A percentile compares a stretch with the other conserved stretches of the same genome.
Evolutionary conservation across 2,329 filamentous ascomycete species (phyloP).

Genomic region (Aspergillus sergii): DNA sequence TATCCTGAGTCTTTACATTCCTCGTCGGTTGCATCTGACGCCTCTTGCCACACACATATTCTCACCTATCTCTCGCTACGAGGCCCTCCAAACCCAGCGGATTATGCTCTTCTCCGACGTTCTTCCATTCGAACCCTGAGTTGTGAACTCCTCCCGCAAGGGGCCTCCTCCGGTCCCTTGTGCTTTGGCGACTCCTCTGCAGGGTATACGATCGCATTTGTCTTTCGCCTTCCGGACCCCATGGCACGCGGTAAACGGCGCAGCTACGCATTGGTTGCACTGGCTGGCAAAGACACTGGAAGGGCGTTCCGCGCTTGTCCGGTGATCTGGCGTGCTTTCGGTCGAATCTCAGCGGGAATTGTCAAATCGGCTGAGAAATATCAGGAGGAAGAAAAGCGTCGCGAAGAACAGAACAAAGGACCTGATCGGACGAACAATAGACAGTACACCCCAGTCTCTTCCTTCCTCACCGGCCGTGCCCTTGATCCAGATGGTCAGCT

Average conservation of each 20-base stretch:
- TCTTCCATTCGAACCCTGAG: constrained; percentile 62
- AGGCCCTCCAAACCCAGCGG: constrained; percentile 55
- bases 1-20: constrained; percentile 43
- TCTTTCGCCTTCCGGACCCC: constrained; percentile 61
- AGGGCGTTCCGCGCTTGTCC: constrained; percentile 51
- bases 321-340: constrained; percentile 57
- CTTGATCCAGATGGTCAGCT: constrained; percentile 60
- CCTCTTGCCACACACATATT: constrained; percentile 57
- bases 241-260: constrained; percentile 59
- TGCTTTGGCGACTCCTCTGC: constrained; percentile 59
- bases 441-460: constrained; percentile 59
- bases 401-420: constrained; percentile 40
- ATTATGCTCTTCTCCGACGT: constrained; percentile 58
- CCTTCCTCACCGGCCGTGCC: constrained; percentile 59
- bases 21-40: constrained; percentile 47
- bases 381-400: constrained; percentile 47
- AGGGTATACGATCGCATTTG: constrained; percentile 62
- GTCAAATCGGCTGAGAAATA: constrained; percentile 49
- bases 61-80: constrained; percentile 62
- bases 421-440: constrained; percentile 32
- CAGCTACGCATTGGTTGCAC: constrained; percentile 60
- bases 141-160: constrained; percentile 58
- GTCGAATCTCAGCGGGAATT: constrained; percentile 56
- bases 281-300: constrained; percentile 56
- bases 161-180: constrained; percentile 59